Percentiles rank a stretch among this genome's conserved stretches.
Conservation (phyloP, 2,329 filamentous ascomycete genomes). For the Aureobasidium pullulans region DNA sequence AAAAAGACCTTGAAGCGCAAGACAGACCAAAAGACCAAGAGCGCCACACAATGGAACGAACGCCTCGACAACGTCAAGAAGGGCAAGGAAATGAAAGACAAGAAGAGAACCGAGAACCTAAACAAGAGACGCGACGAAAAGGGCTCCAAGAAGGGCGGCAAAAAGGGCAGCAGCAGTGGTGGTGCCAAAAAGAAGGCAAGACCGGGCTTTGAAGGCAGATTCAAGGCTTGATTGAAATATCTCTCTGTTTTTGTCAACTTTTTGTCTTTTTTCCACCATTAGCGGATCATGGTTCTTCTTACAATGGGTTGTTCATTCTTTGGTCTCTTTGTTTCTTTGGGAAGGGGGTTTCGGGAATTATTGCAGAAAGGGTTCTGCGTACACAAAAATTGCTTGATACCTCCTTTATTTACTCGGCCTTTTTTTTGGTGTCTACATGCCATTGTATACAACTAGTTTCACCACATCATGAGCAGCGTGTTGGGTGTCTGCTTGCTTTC, state of each 20-base stretch:
- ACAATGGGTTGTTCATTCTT: neutral
- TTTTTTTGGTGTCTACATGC: neutral
- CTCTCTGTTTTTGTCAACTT: neutral
- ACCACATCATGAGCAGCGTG: no score
- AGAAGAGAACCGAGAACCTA: conserved; percentile 48
- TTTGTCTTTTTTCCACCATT: neutral
- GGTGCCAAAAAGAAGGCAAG: conserved; percentile 47
- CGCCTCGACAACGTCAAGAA: conserved; percentile 38
- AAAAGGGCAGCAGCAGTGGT: conserved; percentile 49
- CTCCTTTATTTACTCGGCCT: neutral
- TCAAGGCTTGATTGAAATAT: conserved; percentile 28
- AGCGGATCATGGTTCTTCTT: conserved; percentile 6
- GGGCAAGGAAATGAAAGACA: conserved; percentile 42
- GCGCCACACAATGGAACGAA: conserved; percentile 70
- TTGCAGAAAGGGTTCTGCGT: conserved; percentile 1
- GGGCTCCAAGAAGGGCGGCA: conserved; percentile 70
- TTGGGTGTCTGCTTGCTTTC: no score
- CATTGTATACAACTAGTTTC: neutral
- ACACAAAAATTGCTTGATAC: conserved; percentile 6
- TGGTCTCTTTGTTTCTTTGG: neutral
- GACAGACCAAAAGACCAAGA: conserved; percentile 83
- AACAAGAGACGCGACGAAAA: conserved; percentile 68
- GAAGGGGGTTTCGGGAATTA: neutral
- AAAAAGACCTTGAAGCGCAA: conserved; percentile 96
- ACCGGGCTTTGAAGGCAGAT: conserved; percentile 59